Evolutionary conservation across 176 grass and related monocot species (phyloP), one percentile per base, ranked within the genome.

Genomic region (Avena atlantica): DNA sequence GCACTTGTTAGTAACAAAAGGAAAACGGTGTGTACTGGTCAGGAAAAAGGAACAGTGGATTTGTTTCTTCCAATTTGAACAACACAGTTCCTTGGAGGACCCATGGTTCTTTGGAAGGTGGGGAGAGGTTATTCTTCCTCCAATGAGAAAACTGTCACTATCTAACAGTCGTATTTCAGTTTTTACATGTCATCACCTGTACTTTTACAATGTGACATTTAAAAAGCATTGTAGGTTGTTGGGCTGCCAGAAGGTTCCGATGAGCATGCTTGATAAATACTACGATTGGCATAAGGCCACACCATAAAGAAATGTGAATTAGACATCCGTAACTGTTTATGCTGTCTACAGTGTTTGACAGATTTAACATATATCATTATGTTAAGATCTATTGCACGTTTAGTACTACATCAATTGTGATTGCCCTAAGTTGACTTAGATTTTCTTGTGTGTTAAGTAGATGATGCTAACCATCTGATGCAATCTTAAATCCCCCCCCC

Each of bases 251-350:
- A 81, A 69, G 80, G 63, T n/a, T 83, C 59, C 36, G 36, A 29
- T 1, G n/a, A 45, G 52, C 15, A 58, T 59, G 53, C 11, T 78
- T 78, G 29, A 78, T 58, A 52, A 78, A 78, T 58, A 78, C 75
- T 37, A 56, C 16, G 27, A 48, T 59, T 24, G n/a, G 6, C 81
- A 73, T 74, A 74, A 44, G 34, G n/a, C 5, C 36, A 72, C 51
- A 56, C 17, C 68, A 57, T 59, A 5, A 21, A 61, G 36, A 60
- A 73, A 24, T 12, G 23, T 29, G 29, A 78, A 58, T 37, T 58
- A 78, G 51, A 52, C 75, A 58, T 78, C 27, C 4, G 15, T 20
- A 72, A 45, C 37, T 72, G 1, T 45, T 72, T 72, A 71, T 71
- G 69, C 9, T 72, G 1, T 72, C 9, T 72, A 45, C 69, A 72